Base-by-base conservation (phyloP, 495 filamentous ascomycete species). In the Podospora pseudopauciseta region DNA sequence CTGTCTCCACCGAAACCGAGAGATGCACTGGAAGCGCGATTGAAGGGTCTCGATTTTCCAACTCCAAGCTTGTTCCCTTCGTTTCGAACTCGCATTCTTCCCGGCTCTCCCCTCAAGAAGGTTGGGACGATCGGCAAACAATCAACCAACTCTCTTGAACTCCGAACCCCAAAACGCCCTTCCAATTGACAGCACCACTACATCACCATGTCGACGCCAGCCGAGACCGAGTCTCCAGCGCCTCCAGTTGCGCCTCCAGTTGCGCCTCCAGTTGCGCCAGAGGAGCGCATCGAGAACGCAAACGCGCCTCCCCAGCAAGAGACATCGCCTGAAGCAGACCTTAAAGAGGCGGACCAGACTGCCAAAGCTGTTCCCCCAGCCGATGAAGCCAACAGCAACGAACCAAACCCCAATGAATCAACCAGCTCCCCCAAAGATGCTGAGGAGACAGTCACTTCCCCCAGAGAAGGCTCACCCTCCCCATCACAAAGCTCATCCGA, bases 171-270 rank as follows among this genome's bases (percentile, higher is more conserved):
- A 49, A 49, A 11, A 49, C 39, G 39, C 39, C 39, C 39, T 16
- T 13, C 13, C 39, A 49, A 49, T 49, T 16, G 0, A 49, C 39
- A 49, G 39, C 39, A 49, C 39, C 15, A 2, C 39, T 49, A 49
- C 39, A 49, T 49, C 65, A 53, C 39, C 69, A 71, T 71, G 65
- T 58, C 69, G 32, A 63, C 63, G n/a, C 11, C 69, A 2, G 0
- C 57, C 1, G 56, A 23, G 30, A 59, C 39, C 15, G 62, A 71
- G 57, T 44, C 57, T n/a, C 9, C 62, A 54, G 63, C 62, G 15
- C 16, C 19, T 19, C 19, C 19, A 19, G 19, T 19, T 19, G 19
- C 19, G 19, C 19, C 19, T 19, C 19, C 19, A 19, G 19, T 19
- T 19, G 19, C 19, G 19, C 19, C 19, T 19, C 19, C 19, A 11